Percentiles rank a stretch among this genome's conserved stretches.
phyloP scores from a whole-genome alignment of 768 basidiomycete species.

The Boletus sp. region DNA sequence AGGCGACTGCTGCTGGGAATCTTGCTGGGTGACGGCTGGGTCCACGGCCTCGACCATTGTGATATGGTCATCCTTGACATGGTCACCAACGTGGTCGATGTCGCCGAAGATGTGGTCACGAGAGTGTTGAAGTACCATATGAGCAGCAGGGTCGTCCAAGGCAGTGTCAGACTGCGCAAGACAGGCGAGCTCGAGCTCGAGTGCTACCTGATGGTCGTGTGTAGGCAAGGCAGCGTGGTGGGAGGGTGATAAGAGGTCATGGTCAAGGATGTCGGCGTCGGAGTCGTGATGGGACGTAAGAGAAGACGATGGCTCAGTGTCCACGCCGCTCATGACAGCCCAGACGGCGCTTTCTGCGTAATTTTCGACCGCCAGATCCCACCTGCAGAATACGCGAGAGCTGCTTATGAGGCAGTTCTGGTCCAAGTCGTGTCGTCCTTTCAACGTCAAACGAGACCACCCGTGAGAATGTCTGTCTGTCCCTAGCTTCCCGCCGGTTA shows the following conservation, averaged over 20 bases:
- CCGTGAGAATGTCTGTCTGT: conserved; percentile 19
- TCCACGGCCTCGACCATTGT: conserved; percentile 36
- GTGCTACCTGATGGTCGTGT: conserved; percentile 34
- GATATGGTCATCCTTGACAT: conserved; percentile 33
- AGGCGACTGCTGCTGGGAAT: conserved; percentile 57
- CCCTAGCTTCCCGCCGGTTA: conserved; percentile 8
- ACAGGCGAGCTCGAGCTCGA: conserved; percentile 29
- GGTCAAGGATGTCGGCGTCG: conserved; percentile 33
- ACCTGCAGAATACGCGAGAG: conserved; percentile 18
- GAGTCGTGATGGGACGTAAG: conserved; percentile 30
- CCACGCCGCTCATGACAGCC: conserved; percentile 44
- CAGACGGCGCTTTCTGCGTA: conserved; percentile 19
- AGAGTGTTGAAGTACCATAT: conserved; percentile 29
- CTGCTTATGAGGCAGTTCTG: conserved; percentile 21
- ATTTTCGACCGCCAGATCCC: conserved; percentile 22
- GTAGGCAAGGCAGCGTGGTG: conserved; percentile 27
- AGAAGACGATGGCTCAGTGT: conserved; percentile 33
- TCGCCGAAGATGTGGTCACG: conserved; percentile 34
- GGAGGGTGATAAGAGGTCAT: conserved; percentile 33
- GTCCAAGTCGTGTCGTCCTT: conserved; percentile 22
- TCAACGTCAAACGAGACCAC: conserved; percentile 19
- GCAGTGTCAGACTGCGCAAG: conserved; percentile 27
- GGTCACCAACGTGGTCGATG: conserved; percentile 35
- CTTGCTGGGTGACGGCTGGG: conserved; percentile 46
- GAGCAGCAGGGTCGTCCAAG: conserved; percentile 26